A percentile compares a stretch with the other conserved stretches of the same genome.
These are phyloP conservation scores for Cymodocea nodosa DNA, from an alignment of 116 monocot species.

Conservation along the genomic window DNA sequence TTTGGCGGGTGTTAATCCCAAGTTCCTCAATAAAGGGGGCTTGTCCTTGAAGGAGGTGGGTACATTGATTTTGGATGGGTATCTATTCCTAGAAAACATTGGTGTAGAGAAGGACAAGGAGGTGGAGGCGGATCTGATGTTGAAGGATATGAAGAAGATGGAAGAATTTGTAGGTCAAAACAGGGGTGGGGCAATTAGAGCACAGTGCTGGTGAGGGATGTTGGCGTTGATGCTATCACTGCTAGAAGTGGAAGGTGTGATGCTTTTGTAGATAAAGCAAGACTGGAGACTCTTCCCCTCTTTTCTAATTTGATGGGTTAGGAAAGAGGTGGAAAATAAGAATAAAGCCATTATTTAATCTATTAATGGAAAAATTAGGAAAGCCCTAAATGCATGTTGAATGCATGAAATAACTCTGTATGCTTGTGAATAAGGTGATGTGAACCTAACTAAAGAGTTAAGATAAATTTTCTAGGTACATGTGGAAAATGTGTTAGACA, in stretches of 20 bases:
- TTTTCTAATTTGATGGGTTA: too few species aligned
- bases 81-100: constrained; percentile 13
- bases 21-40: constrained; percentile 72
- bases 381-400: too few species aligned
- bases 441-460: too few species aligned
- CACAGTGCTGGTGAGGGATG: constrained; percentile 24
- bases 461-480: too few species aligned
- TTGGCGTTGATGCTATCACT: neutral
- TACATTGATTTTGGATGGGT: constrained; percentile 3
- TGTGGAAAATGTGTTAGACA: too few species aligned
- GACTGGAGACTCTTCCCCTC: too few species aligned
- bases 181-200: constrained; percentile 13
- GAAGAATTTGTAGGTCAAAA: constrained; percentile 22
- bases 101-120: constrained; percentile 42
- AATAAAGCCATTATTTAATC: too few species aligned
- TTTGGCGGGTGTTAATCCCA: constrained; percentile 82
- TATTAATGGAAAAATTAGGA: too few species aligned
- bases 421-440: too few species aligned
- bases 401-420: too few species aligned
- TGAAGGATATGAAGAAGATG: constrained; percentile 64
- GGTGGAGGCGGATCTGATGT: constrained; percentile 30
- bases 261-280: too few species aligned
- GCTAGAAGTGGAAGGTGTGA: constrained; percentile 14
- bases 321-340: too few species aligned
- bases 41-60: constrained; percentile 52